These are phyloP conservation scores for Nothomitra cinnamomea DNA, from an alignment of 2,329 filamentous ascomycete genomes.

Conservation along the genomic window DNA sequence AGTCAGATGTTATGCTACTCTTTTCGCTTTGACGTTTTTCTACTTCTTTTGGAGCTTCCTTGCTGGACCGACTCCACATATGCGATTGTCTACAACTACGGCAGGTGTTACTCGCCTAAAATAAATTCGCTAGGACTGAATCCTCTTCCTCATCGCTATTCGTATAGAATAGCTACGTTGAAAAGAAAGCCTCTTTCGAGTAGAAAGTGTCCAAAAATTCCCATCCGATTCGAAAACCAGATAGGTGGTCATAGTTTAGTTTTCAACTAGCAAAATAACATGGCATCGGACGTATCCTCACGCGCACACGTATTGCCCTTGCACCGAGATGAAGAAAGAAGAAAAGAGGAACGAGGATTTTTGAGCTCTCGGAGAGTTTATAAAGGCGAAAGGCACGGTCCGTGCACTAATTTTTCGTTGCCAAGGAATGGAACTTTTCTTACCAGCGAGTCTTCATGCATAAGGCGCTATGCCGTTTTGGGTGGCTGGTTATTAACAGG, in stretches of 20 bases:
- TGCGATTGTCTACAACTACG: too few relatives aligned
- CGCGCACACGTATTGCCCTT: conserved; percentile 67
- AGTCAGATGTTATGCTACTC: too few relatives aligned
- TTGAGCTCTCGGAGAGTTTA: conserved; percentile 14
- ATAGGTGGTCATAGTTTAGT: conserved; percentile 62
- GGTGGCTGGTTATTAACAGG: too few relatives aligned
- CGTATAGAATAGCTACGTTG: conserved; percentile 22
- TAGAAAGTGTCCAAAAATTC: conserved; percentile 57
- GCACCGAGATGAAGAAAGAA: conserved; percentile 41
- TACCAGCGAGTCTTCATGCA: too few relatives aligned
- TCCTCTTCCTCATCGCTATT: conserved; percentile 36
- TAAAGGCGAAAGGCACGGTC: not conserved
- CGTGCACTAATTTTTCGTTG: not conserved
- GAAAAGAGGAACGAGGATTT: conserved; percentile 23
- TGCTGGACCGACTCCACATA: too few relatives aligned
- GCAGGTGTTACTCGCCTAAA: too few relatives aligned
- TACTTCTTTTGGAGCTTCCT: too few relatives aligned
- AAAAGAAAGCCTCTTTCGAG: conserved; percentile 34
- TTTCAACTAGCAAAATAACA: conserved; percentile 83
- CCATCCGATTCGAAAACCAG: conserved; percentile 51
- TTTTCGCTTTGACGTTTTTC: too few relatives aligned
- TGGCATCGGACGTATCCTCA: conserved; percentile 78
- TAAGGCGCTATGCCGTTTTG: too few relatives aligned
- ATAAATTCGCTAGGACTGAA: too few relatives aligned
- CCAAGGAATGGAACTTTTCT: too few relatives aligned